These are phyloP conservation scores for Schwanniomyces pseudopolymorphus DNA, from an alignment of 805 yeast genomes.

Conservation along the genomic window DNA sequence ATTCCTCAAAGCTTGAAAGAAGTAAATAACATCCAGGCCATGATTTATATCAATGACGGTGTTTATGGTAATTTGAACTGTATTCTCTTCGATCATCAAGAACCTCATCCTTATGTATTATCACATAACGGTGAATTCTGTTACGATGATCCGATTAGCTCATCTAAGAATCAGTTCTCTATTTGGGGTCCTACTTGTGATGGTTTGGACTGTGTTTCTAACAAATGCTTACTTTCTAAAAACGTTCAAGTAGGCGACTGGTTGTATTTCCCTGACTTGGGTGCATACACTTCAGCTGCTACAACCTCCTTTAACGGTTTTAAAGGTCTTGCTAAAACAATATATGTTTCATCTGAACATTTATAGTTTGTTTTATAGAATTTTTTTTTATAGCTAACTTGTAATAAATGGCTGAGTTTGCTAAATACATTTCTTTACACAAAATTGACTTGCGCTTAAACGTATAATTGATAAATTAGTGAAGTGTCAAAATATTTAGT, in stretches of 20 bases:
- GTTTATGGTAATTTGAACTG: conserved; percentile 95
- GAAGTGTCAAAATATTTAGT: neutral
- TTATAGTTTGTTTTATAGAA: neutral
- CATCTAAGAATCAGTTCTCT: conserved; percentile 47
- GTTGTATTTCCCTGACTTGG: conserved; percentile 79
- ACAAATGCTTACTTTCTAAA: conserved; percentile 50
- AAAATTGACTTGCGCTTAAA: neutral
- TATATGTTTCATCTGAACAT: conserved; percentile 48
- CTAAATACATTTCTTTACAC: neutral
- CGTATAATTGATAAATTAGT: neutral
- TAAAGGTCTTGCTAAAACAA: conserved; percentile 54
- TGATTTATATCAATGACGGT: conserved; percentile 92
- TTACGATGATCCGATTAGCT: conserved; percentile 23
- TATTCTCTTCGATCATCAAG: conserved; percentile 87
- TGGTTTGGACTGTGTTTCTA: conserved; percentile 82
- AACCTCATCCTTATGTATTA: conserved; percentile 67
- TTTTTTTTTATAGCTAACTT: neutral
- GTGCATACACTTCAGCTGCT: conserved; percentile 93
- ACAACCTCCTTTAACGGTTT: conserved; percentile 94
- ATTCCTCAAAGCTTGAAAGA: conserved; percentile 14
- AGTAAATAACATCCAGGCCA: conserved; percentile 41
- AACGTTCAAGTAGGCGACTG: conserved; percentile 85
- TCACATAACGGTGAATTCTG: conserved; percentile 50
- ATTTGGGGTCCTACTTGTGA: conserved; percentile 99
- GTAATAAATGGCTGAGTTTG: conserved; percentile 1